phyloP scores from a whole-genome alignment of 352 stramenopile species.

The Phytopythium litorale region DNA sequence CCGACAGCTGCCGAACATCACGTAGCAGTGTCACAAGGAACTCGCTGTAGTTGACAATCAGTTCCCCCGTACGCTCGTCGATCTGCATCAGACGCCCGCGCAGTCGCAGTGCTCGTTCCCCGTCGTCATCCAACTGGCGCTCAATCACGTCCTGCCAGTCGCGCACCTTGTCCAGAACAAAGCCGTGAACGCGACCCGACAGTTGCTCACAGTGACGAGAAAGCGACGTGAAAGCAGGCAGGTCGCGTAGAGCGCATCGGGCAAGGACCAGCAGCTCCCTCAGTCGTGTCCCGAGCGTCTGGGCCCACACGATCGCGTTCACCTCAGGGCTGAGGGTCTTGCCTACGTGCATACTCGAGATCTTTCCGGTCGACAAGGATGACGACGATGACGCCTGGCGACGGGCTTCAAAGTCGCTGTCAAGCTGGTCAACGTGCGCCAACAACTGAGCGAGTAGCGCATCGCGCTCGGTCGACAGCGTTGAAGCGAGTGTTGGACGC shows the following conservation, averaged over 20 bases:
- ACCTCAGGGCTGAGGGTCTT: slow-evolving; percentile 85
- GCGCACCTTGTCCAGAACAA: slow-evolving; percentile 76
- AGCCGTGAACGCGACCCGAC: slow-evolving; percentile 43
- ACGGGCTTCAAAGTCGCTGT: slow-evolving; percentile 80
- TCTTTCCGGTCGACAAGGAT: slow-evolving; percentile 11
- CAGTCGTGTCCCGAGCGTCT: slow-evolving; percentile 66
- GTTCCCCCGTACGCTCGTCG: slow-evolving; percentile 70
- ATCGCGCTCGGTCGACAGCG: slow-evolving; percentile 82
- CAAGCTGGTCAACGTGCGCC: slow-evolving; percentile 84
- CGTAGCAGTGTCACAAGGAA: slow-evolving; percentile 91
- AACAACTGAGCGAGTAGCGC: slow-evolving; percentile 83
- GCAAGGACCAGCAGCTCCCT: slow-evolving; percentile 44
- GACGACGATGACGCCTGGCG: slow-evolving; percentile 13
- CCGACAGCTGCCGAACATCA: slow-evolving; percentile 90
- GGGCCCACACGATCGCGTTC: slow-evolving; percentile 82
- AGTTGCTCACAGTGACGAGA: slow-evolving; percentile 54
- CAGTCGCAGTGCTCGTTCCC: slow-evolving; percentile 59
- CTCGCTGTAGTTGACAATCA: slow-evolving; percentile 94
- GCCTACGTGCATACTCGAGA: slow-evolving; percentile 41
- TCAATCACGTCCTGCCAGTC: slow-evolving; percentile 87
- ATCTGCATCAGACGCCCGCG: slow-evolving; percentile 91
- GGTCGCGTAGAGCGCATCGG: slow-evolving; percentile 54
- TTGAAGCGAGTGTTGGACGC: slow-evolving; percentile 67
- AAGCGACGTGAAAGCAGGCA: slow-evolving; percentile 56
- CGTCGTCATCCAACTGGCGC: slow-evolving; percentile 53